These are phyloP conservation scores for Zopfia rhizophila DNA, from an alignment of 2,329 filamentous ascomycete species.

Conservation along the genomic window DNA sequence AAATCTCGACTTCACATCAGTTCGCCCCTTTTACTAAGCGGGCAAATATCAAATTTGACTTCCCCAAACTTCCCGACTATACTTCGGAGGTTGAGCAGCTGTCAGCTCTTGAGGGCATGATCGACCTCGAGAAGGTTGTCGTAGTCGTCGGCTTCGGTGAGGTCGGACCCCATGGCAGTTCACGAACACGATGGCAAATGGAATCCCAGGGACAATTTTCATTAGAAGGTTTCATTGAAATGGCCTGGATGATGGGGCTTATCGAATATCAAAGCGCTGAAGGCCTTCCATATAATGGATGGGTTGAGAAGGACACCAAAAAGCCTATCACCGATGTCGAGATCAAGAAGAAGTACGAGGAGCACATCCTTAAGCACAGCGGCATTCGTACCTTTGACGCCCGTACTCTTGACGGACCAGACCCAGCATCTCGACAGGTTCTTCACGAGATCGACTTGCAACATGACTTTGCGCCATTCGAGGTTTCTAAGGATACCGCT, in stretches of 20 bases:
- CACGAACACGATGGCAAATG: conserved; percentile 91
- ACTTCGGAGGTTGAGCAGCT: conserved; percentile 10
- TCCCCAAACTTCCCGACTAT: conserved; percentile 16
- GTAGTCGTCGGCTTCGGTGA: conserved; percentile 56
- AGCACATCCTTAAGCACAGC: conserved; percentile 43
- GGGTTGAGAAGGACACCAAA: conserved; percentile 45
- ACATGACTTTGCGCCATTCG: conserved; percentile 48
- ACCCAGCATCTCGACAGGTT: conserved; percentile 37
- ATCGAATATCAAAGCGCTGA: conserved; percentile 85
- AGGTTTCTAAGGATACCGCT: conserved; percentile 41
- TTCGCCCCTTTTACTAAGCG: conserved; percentile 8
- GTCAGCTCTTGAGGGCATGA: conserved; percentile 45
- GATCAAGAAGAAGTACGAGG: conserved; percentile 41
- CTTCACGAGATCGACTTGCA: conserved; percentile 49
- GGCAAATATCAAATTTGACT: conserved; percentile 15
- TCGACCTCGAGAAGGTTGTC: conserved; percentile 50
- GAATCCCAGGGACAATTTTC: conserved; percentile 87
- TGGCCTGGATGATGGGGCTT: conserved; percentile 94
- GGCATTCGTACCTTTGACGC: conserved; percentile 49
- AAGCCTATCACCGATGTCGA: conserved; percentile 43
- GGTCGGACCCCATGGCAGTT: conserved; percentile 80
- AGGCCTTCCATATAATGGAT: conserved; percentile 57
- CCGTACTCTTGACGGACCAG: conserved; percentile 26
- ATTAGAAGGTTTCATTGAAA: conserved; percentile 86
- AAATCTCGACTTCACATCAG: not conserved